Evolutionary conservation across 2,329 filamentous ascomycete species (phyloP), one percentile per base, ranked within the genome.

Genomic region (Monilinia fructigena): DNA sequence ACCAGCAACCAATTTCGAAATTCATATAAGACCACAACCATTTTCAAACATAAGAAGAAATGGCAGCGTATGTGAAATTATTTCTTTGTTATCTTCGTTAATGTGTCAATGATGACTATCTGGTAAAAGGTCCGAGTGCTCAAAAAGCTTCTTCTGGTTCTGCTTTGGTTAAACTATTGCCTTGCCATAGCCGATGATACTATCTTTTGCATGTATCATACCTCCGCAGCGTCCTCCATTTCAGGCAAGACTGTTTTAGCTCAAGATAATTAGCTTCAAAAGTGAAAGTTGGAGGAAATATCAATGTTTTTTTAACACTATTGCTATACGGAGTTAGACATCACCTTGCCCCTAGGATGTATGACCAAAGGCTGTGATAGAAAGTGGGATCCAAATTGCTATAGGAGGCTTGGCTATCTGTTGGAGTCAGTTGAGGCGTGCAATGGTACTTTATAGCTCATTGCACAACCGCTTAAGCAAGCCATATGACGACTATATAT

Each of bases 71-170:
- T 65, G 69, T 72, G 63, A 18, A 45, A 47, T 23, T 62, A 12
- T 35, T 48, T 26, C 42, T 31, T 45, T 35, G 28, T 55, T 31
- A 20, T 52, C 53, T 59, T 48, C 12, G 60, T 42, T 60, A 42
- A 18, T 62, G 65, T 69, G 72, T 75, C 77, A 66, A 81, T 84
- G 85, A 87, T 86, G 83, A 82, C 75, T 69, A 75, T 77, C 74
- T 85, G 85, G 85, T 87, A 87, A 87, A 87, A 87, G 85, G 85
- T 85, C 85, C 79, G 84, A 87, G 81, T 77, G 78, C 79, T 77
- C 74, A 74, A 77, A 69, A 69, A 58, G 67, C 71, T 75, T 73
- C 77, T 76, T 76, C 81, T 80, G 83, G 82, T 83, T 79, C 76
- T 76, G 75, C 74, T 74, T 73, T 72, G 71, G 56, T 54, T 64